phyloP scores from a whole-genome alignment of 192 early-diverging fungal genomes.

The Podila epicladia region DNA sequence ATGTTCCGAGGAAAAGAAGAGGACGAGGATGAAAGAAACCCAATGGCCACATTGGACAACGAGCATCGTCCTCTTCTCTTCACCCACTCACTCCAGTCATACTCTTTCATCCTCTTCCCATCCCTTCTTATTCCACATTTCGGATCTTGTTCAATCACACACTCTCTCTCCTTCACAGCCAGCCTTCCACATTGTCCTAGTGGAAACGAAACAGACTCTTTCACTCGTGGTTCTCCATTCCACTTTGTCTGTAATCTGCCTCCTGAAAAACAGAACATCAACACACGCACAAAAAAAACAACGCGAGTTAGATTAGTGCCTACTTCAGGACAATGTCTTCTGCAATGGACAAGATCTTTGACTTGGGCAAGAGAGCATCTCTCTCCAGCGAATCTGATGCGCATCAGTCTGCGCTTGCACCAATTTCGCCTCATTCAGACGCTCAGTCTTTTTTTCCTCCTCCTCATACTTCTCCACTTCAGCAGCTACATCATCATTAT shows the following conservation, averaged over 20 bases:
- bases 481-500: neutral
- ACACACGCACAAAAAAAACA: neutral
- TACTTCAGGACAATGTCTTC: neutral
- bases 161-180: neutral
- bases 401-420: neutral
- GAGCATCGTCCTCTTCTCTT: too few species aligned
- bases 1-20: too few species aligned
- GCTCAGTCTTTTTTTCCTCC: neutral
- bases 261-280: constrained; percentile 3
- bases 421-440: too few species aligned
- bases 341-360: constrained; percentile 20
- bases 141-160: neutral
- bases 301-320: neutral
- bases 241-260: neutral
- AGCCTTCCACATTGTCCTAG: constrained; percentile 1
- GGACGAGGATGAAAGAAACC: too few species aligned
- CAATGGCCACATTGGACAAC: too few species aligned
- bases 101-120: neutral
- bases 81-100: too few species aligned
- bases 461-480: neutral
- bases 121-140: neutral
- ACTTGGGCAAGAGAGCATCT: constrained; percentile 18
- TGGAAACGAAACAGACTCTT: neutral
- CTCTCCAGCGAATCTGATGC: neutral
- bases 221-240: constrained; percentile 1